A percentile compares a stretch with the other conserved stretches of the same genome.
Evolutionary conservation across 371 early-diverging fungal species (phyloP).

Genomic region (Mucor saturninus): DNA sequence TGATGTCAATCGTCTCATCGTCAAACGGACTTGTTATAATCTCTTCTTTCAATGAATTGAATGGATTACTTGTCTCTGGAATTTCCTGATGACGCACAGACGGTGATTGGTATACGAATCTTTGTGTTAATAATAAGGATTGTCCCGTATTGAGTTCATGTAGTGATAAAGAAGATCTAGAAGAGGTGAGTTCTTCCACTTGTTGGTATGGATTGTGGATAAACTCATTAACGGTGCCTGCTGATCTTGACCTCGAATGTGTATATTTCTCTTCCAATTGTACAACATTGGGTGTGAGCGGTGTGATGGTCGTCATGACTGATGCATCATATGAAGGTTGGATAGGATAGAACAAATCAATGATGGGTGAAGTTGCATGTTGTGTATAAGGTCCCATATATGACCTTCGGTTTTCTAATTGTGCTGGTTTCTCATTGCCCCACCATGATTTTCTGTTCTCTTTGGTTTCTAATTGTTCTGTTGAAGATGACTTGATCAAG

Average conservation of each 20-base stretch:
- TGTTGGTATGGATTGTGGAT: conserved; percentile 19
- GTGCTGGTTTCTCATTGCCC: conserved; percentile 21
- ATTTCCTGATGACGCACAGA: conserved; percentile 17
- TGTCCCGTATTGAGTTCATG: conserved; percentile 46
- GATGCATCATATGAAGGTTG: conserved; percentile 2
- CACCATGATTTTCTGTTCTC: conserved; percentile 25
- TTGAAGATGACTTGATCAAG: conserved; percentile 28
- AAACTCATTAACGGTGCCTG: conserved; percentile 21
- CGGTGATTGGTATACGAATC: conserved; percentile 44
- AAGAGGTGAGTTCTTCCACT: conserved; percentile 22
- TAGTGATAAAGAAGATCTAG: conserved; percentile 30
- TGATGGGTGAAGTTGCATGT: background rate
- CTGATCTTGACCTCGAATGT: conserved; percentile 47
- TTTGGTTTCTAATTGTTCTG: background rate
- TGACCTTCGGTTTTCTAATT: conserved; percentile 17
- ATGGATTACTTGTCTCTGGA: conserved; percentile 19
- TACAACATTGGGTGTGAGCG: conserved; percentile 10
- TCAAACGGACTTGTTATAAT: conserved; percentile 21
- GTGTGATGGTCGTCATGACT: conserved; percentile 20
- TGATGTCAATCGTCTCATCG: conserved; percentile 16
- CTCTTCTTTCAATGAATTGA: conserved; percentile 4
- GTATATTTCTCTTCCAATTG: conserved; percentile 16
- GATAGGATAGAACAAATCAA: conserved; percentile 13
- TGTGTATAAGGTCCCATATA: conserved; percentile 31
- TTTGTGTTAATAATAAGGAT: conserved; percentile 43